These are phyloP conservation scores for Acer campestre DNA, from an alignment of 345 rosid genomes.

Conservation along the genomic window DNA sequence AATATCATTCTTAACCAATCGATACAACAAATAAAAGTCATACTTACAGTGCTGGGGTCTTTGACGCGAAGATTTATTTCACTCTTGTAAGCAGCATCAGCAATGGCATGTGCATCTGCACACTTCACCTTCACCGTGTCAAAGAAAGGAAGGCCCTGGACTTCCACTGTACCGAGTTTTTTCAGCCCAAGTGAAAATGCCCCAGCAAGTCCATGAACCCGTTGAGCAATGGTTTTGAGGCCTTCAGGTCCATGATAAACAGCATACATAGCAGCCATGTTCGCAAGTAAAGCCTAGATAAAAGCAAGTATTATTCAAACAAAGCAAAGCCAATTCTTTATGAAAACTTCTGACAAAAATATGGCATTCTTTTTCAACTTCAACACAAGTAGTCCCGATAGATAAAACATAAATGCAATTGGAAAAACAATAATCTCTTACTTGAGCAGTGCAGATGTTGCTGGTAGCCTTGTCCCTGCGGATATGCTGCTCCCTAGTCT, in stretches of 20 bases:
- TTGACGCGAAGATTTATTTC: constrained; percentile 82
- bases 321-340: constrained; percentile 12
- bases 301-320: constrained; percentile 26
- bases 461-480: constrained; percentile 99
- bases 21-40: constrained; percentile 18
- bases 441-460: constrained; percentile 99
- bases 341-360: neutral
- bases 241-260: constrained; percentile 98
- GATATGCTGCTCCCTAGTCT: constrained; percentile 98
- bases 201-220: constrained; percentile 98
- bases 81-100: constrained; percentile 70
- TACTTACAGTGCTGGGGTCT: constrained; percentile 80
- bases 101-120: constrained; percentile 78
- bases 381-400: neutral
- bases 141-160: constrained; percentile 84
- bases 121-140: constrained; percentile 93
- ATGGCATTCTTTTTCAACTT: neutral
- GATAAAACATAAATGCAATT: constrained; percentile 6
- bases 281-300: constrained; percentile 90
- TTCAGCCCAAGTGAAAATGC: constrained; percentile 78
- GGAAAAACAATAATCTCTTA: constrained; percentile 36
- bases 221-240: constrained; percentile 73
- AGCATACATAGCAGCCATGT: constrained; percentile 98
- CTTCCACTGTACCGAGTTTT: constrained; percentile 85
- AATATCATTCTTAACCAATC: neutral